phyloP scores from a whole-genome alignment of 1,284 basidiomycete species.

The Gastroboletus turbinatus region DNA sequence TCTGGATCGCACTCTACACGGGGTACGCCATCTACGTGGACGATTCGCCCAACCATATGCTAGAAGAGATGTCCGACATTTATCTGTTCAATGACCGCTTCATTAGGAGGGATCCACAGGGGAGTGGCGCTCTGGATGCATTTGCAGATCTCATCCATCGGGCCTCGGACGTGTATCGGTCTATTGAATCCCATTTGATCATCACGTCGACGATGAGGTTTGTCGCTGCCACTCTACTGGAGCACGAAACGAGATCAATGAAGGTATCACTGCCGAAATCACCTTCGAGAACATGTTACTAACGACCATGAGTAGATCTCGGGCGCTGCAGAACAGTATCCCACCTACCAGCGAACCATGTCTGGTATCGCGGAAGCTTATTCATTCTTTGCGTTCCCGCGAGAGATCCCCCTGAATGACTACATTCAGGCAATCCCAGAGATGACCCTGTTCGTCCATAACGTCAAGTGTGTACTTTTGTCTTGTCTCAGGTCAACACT shows the following conservation, averaged over 20 bases:
- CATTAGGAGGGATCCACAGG: slow-evolving; percentile 21
- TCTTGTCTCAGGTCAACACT: not conserved
- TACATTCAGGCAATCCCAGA: too few relatives aligned
- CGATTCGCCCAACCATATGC: slow-evolving; percentile 20
- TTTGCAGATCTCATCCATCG: slow-evolving; percentile 30
- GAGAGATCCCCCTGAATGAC: slow-evolving; percentile 23
- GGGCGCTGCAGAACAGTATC: slow-evolving; percentile 22
- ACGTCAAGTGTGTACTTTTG: slow-evolving; percentile 33
- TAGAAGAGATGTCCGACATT: slow-evolving; percentile 19
- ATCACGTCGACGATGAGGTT: slow-evolving; percentile 28
- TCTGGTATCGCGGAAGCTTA: slow-evolving; percentile 32
- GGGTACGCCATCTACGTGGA: slow-evolving; percentile 32
- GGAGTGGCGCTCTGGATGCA: slow-evolving; percentile 23
- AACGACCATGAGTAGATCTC: slow-evolving; percentile 13
- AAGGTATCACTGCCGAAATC: not conserved
- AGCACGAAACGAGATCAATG: slow-evolving; percentile 33
- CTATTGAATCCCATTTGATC: slow-evolving; percentile 29
- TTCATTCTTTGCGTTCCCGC: slow-evolving; percentile 32
- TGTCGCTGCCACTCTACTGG: slow-evolving; percentile 30
- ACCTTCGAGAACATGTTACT: not conserved
- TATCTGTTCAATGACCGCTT: slow-evolving; percentile 33
- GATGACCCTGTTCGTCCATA: slow-evolving; percentile 32
- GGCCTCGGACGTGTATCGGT: slow-evolving; percentile 14
- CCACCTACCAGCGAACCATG: slow-evolving; percentile 32
- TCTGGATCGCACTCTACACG: slow-evolving; percentile 36